Evolutionary conservation across 2,329 filamentous ascomycete genomes (phyloP), one percentile per base, ranked within the genome.

Genomic region (Pestalotiopsis fici): DNA sequence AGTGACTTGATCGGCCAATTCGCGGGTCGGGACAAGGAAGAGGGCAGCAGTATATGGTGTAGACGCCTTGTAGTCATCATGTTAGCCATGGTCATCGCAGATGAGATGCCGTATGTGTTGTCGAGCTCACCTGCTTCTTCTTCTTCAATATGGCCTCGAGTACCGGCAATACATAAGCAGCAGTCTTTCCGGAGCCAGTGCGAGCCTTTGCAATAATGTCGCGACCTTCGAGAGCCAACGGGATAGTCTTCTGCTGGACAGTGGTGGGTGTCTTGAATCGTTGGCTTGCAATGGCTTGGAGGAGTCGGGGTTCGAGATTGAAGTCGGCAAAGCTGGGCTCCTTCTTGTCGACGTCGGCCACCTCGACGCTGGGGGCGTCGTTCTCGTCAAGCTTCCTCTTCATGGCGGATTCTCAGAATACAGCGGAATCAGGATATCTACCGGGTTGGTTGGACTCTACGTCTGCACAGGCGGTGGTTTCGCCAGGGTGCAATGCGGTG

Each of bases 161-260:
- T n/a, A 97, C 87, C 1, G 96, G 96, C 55, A 99, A 86, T 6
- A 97, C 84, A 78, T 98, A 98, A 62, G 96, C 95, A n/a, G 94
- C 94, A 12, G 96, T 99, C 85, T 99, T 99, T 72, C 96, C 96
- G 3, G 95, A 97, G 13, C 96, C 96, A 4, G 96, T 98, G 80
- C 95, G 97, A 47, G 95, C 94, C 76, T 95, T 94, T 65, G 94
- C 95, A 50, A 98, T 85, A 60, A 99, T 90, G 84, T 98, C 94
- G 75, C 93, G 91, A 13, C 96, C 95, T 71, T 94, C 90, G 21
- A 98, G 84, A 25, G 93, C 94, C 47, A 98, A 82, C 1, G 96
- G 96, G 69, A 99, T 97, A 1, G 93, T 93, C 79, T 92, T 91
- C 55, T 89, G 87, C 80, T 99, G 96, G 1, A 98, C 93, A 13